These are phyloP conservation scores for Thraustotheca clavata DNA, from an alignment of 352 stramenopile species.

Conservation along the genomic window DNA sequence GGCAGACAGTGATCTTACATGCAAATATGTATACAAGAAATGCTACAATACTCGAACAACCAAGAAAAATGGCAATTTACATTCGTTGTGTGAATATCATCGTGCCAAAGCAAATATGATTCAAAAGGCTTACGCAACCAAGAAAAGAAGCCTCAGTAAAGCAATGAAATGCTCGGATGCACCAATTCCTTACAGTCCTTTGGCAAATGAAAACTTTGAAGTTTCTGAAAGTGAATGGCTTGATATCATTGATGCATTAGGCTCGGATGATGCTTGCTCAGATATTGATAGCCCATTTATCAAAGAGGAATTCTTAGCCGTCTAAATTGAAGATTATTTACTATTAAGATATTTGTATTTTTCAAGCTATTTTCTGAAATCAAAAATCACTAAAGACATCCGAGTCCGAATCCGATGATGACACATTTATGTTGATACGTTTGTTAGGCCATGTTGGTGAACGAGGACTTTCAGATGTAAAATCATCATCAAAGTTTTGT, in stretches of 20 bases:
- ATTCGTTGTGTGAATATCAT: neutral
- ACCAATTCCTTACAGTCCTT: neutral
- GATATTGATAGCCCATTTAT: neutral
- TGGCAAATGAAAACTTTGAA: neutral
- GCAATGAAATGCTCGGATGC: neutral
- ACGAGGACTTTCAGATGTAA: conserved; percentile 38
- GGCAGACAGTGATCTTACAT: neutral
- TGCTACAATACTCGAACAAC: neutral
- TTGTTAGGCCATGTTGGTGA: conserved; percentile 4
- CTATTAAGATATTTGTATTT: neutral
- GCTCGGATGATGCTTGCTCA: neutral
- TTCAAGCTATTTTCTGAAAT: neutral
- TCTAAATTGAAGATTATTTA: neutral
- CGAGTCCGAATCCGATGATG: neutral
- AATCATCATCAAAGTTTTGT: conserved; percentile 81
- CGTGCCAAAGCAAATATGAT: conserved; percentile 2
- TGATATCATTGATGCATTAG: neutral
- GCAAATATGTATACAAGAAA: conserved; percentile 10
- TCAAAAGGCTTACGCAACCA: conserved; percentile 7
- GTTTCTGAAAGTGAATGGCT: conserved; percentile 2
- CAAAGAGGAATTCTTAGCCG: neutral
- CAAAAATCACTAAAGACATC: conserved; percentile 21
- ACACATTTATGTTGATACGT: neutral
- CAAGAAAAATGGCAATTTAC: neutral
- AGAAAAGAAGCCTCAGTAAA: neutral